Evolutionary conservation across 2,329 filamentous ascomycete species (phyloP), one percentile per base, ranked within the genome.

Genomic region (Xylariaceae sp.): DNA sequence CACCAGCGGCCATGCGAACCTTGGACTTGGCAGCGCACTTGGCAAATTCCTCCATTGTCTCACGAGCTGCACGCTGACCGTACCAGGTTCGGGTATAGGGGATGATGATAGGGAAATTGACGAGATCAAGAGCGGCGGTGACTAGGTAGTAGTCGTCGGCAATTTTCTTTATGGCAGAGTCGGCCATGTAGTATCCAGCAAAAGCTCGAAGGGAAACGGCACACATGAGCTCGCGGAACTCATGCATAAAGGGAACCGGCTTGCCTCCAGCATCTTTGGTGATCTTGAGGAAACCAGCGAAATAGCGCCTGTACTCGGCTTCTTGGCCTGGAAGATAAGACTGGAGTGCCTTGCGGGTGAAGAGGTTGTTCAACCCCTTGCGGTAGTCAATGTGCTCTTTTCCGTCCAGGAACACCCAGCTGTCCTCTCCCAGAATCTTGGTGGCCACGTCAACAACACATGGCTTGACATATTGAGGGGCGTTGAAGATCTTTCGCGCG

Each of bases 381-480:
- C 94, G 92, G 75, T 94, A 99, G 66, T 97, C 94, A 61, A 96
- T 90, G 66, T 99, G 94, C 38, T 86, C 84, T 75, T 92, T 95
- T 66, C 94, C 94, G 68, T 97, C 93, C 60, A 99, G 78, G 75
- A 97, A 97, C 16, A 97, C 94, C 90, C 92, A 99, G 77, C 97
- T 97, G 65, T 88, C 87, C 55, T 86, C 82, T 54, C 94, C 89
- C 47, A 99, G 84, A 46, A 99, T 88, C 77, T 97, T 97, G 74
- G 90, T 86, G 17, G 94, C 94, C 54, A 87, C 85, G 70, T 97
- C 93, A 58, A 99, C 94, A 56, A 99, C 92, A 67, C 92, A 97
- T 40, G 94, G 94, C 77, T 97, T 97, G 69, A 96, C 91, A 67
- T 86, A 97, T 47, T 75, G 71, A 22, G 94, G 94, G 17, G 92